Percentiles rank a stretch among this genome's conserved stretches.
Evolutionary conservation across 2,329 filamentous ascomycete genomes (phyloP).

Genomic region (Fusarium robinianum): DNA sequence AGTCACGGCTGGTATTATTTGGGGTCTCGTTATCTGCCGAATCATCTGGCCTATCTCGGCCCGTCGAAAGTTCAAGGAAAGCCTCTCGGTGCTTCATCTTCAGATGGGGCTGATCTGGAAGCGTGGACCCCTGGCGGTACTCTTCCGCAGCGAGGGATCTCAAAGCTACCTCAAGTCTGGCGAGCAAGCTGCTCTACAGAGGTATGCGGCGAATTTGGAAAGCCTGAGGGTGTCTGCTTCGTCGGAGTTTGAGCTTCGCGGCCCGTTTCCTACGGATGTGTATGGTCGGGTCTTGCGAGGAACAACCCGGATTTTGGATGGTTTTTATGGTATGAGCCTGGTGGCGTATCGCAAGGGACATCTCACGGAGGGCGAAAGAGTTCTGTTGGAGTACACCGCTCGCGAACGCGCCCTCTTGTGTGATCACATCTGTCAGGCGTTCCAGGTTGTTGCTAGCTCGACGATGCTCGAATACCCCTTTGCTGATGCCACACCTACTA

Average conservation of each 20-base stretch:
- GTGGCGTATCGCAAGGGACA: conserved; percentile 80
- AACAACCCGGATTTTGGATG: conserved; percentile 83
- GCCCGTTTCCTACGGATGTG: conserved; percentile 77
- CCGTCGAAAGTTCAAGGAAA: conserved; percentile 83
- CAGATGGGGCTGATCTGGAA: conserved; percentile 97
- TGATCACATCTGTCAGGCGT: conserved; percentile 86
- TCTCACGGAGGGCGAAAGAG: conserved; percentile 78
- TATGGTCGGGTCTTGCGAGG: conserved; percentile 76
- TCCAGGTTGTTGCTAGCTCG: conserved; percentile 82
- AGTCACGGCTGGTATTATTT: conserved; percentile 86
- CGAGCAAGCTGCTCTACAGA: conserved; percentile 14
- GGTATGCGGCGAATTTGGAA: conserved; percentile 67
- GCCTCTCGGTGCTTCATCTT: conserved; percentile 84
- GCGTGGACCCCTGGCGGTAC: conserved; percentile 78
- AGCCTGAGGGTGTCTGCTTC: conserved; percentile 71
- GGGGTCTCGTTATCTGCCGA: conserved; percentile 89
- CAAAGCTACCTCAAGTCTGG: conserved; percentile 66
- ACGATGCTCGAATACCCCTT: conserved; percentile 94
- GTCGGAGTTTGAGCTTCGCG: conserved; percentile 84
- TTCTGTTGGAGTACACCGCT: conserved; percentile 76
- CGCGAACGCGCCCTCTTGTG: conserved; percentile 81
- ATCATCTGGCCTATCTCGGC: conserved; percentile 93
- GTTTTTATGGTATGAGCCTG: conserved; percentile 95
- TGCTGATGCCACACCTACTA: conserved; percentile 83
- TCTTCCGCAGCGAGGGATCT: conserved; percentile 63